Evolutionary conservation across 2,329 filamentous ascomycete species (phyloP).

Genomic region (Paramyrothecium sp.): DNA sequence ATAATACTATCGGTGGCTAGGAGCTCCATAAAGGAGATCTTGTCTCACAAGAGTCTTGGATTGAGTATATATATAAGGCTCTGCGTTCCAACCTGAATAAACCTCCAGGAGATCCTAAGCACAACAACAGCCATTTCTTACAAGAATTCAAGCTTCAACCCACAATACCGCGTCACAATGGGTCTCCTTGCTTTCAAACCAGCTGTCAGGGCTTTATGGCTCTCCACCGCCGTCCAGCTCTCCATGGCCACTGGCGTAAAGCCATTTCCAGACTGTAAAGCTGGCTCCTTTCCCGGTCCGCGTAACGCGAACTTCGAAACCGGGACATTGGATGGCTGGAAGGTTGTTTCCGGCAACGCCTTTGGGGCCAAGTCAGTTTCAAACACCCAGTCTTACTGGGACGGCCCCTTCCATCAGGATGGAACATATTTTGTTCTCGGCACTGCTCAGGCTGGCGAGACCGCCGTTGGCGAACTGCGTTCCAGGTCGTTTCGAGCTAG

Average conservation of each 20-base stretch:
- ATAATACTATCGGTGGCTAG: background rate
- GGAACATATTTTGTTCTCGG: conserved; percentile 22
- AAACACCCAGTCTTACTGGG: conserved; percentile 20
- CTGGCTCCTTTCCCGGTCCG: conserved; percentile 7
- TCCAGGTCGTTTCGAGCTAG: conserved; percentile 25
- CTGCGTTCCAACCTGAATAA: background rate
- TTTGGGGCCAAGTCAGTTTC: conserved; percentile 21
- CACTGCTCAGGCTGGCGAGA: conserved; percentile 19
- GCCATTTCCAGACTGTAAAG: background rate
- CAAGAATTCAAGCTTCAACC: background rate
- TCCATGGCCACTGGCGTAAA: background rate
- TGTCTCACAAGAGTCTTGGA: background rate
- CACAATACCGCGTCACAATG: background rate
- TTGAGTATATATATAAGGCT: background rate
- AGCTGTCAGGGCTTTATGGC: background rate
- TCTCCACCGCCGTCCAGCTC: background rate
- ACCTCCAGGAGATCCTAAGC: background rate
- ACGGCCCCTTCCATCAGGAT: conserved; percentile 22
- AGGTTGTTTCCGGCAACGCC: conserved; percentile 19
- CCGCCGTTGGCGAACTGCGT: conserved; percentile 20
- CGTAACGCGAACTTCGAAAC: conserved; percentile 22
- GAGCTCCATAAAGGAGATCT: background rate
- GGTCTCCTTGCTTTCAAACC: background rate
- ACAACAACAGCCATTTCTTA: background rate
- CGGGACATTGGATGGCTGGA: conserved; percentile 22